Base-by-base conservation (phyloP, 169 alveolate species). In the Plasmodium vinckei region DNA sequence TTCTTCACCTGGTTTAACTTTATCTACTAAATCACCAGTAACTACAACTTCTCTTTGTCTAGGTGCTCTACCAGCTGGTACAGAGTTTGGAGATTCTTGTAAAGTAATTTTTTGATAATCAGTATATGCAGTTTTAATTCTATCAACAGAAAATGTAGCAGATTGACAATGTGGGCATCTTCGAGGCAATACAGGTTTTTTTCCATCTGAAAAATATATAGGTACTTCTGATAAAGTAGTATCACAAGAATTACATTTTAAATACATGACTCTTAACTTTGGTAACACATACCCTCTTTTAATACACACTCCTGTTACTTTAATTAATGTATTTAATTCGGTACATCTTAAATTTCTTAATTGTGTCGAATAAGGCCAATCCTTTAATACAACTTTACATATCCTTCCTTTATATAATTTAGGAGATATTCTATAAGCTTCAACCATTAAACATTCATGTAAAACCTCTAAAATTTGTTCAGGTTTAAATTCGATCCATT, bases 41-140 rank as follows among this genome's bases (percentile, higher is more conserved):
- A 99, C 96, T 33, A 98, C 94, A 1, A 98, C 99, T 87, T 98
- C 99, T 57, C 98, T 97, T 90, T 98, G 97, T 61, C 99, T 95
- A n/a, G 99, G 99, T 15, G 99, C 99, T 79, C 99, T 92, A 12
- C 99, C 99, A 15, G 99, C 99, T 9, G 99, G 99, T n/a, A 98
- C 99, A 59, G 97, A 93, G 44, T 98, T 98, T 53, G 99, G 99
- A 5, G 99, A 96, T 88, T 98, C 99, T 95, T 99, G 98, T 5
- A 99, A 91, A 4, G 99, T 98, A 57, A 98, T 93, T 93, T 98
- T 97, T 93, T 99, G 99, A 87, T 96, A 98, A 89, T 98, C 99
- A 71, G 99, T 96, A 88, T 98, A 99, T 15, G 97, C 96, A 15
- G 99, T 97, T 86, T 96, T 95, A 17, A 96, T 94, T 27, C 97